Percentiles rank a stretch among this genome's conserved stretches.
Evolutionary conservation across 257 asterid genomes (phyloP).

Genomic region (Solanum raphanifolium): DNA sequence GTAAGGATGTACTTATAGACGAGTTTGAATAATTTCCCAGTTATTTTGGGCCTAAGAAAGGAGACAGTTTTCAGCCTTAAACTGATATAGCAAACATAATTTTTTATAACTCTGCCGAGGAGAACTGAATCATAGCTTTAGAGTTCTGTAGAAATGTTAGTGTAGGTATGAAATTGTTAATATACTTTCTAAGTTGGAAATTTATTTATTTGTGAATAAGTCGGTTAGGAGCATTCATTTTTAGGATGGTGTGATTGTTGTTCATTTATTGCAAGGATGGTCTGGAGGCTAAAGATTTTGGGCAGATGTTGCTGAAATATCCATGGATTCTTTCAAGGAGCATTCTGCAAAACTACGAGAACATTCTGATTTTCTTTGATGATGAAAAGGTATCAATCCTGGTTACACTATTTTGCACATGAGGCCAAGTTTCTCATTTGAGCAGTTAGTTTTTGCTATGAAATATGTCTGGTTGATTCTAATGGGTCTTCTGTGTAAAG

Average conservation of each 20-base stretch:
- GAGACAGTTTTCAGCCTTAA: background rate
- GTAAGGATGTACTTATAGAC: background rate
- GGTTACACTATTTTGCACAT: background rate
- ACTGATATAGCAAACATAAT: background rate
- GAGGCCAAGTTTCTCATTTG: background rate
- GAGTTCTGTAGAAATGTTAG: background rate
- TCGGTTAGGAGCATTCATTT: background rate
- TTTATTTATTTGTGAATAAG: background rate
- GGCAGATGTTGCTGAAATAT: constrained; percentile 68
- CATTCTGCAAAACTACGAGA: constrained; percentile 50
- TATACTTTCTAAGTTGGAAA: background rate
- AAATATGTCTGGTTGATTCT: background rate
- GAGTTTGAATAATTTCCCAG: background rate
- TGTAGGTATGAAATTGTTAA: background rate
- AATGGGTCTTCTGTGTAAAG: background rate
- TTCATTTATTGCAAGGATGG: constrained; percentile 42
- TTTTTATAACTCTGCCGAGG: background rate
- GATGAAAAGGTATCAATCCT: constrained; percentile 52
- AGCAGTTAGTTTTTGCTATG: background rate
- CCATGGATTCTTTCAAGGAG: constrained; percentile 90
- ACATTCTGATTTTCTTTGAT: constrained; percentile 46
- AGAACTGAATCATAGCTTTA: background rate
- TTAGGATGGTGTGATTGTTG: background rate
- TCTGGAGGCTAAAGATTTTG: constrained; percentile 29
- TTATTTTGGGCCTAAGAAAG: background rate